phyloP scores from a whole-genome alignment of 345 rosid genomes.

The Lepidium aucheri region DNA sequence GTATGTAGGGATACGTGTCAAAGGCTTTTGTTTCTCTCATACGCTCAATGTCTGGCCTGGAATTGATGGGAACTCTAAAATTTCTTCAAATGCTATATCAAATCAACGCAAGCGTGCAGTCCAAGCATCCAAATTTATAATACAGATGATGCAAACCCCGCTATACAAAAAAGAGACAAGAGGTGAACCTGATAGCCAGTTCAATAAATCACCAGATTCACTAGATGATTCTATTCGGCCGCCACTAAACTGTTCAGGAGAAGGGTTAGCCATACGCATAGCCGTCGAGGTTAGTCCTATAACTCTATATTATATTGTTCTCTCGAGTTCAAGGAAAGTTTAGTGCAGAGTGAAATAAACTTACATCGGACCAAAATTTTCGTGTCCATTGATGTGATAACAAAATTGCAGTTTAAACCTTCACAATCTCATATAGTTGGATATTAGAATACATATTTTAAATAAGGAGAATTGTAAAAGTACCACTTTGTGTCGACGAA shows the following conservation, averaged over 20 bases:
- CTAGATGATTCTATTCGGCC: conserved; percentile 28
- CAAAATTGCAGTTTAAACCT: background rate
- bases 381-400: background rate
- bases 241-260: conserved; percentile 53
- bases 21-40: conserved; percentile 76
- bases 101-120: conserved; percentile 82
- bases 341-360: background rate
- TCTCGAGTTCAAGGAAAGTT: background rate
- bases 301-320: background rate
- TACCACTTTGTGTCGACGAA: no score
- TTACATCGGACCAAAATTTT: background rate
- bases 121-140: conserved; percentile 83
- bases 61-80: conserved; percentile 54
- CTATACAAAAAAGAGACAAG: conserved; percentile 43
- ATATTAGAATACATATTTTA: no score
- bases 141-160: conserved; percentile 92
- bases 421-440: background rate
- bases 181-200: conserved; percentile 28
- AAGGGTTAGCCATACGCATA: conserved; percentile 76
- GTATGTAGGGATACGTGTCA: conserved; percentile 71
- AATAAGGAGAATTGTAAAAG: no score
- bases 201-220: conserved; percentile 28
- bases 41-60: conserved; percentile 97
- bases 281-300: conserved; percentile 61
- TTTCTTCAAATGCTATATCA: conserved; percentile 53